These are phyloP conservation scores for Rhodotorula mucilaginosa DNA, from an alignment of 1,284 basidiomycete genomes.

Conservation along the genomic window DNA sequence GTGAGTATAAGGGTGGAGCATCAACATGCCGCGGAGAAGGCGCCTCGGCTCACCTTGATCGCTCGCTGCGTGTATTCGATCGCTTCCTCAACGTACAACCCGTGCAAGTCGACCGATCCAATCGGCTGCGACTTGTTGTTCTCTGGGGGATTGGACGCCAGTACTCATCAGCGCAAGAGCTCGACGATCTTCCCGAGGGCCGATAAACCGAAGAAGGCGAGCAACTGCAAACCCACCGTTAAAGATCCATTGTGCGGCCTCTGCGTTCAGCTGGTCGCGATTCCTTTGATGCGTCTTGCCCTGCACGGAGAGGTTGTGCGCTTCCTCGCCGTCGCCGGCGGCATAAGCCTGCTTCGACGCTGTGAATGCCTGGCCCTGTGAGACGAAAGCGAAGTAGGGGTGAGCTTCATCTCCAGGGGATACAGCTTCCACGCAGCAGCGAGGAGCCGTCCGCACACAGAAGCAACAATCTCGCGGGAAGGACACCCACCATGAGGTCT, in stretches of 20 bases:
- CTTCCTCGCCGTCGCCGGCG: slow-evolving; percentile 69
- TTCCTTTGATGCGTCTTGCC: slow-evolving; percentile 76
- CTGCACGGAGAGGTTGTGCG: slow-evolving; percentile 78
- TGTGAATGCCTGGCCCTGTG: slow-evolving; percentile 32
- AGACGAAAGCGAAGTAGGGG: too few relatives aligned
- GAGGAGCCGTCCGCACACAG: slow-evolving; percentile 24
- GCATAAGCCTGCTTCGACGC: slow-evolving; percentile 65
- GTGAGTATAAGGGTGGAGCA: too few relatives aligned
- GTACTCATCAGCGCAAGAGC: neutral
- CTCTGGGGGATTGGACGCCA: slow-evolving; percentile 53
- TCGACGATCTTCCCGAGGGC: neutral
- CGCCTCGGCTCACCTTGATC: slow-evolving; percentile 14
- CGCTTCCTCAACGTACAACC: slow-evolving; percentile 80
- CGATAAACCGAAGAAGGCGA: neutral
- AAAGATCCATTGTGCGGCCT: slow-evolving; percentile 90
- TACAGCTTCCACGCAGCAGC: slow-evolving; percentile 46
- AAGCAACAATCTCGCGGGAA: too few relatives aligned
- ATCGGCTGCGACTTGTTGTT: slow-evolving; percentile 74
- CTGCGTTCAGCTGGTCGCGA: slow-evolving; percentile 76
- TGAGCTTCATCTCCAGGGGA: neutral
- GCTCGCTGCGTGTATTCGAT: slow-evolving; percentile 48
- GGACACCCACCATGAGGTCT: slow-evolving; percentile 58
- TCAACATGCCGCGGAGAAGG: neutral
- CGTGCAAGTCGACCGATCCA: slow-evolving; percentile 77
- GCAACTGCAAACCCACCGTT: slow-evolving; percentile 55